phyloP scores from a whole-genome alignment of 345 rosid species.

The Moricandia moricandioides region DNA sequence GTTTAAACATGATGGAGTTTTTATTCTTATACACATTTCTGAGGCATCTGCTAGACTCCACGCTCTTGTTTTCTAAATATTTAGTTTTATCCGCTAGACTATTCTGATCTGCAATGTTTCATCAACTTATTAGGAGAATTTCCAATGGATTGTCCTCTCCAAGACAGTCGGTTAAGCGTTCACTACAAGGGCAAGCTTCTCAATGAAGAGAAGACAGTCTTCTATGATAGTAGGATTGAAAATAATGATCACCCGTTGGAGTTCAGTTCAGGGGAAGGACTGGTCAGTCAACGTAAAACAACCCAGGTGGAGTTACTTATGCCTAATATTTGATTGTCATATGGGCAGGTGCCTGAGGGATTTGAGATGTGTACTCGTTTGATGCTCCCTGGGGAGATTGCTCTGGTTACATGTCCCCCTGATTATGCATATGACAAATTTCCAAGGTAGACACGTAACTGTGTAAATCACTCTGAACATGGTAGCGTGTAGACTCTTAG shows the following conservation, averaged over 20 bases:
- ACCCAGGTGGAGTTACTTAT: background rate
- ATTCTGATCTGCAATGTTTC: conserved; percentile 22
- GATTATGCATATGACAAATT: conserved; percentile 95
- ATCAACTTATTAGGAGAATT: conserved; percentile 66
- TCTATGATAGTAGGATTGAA: conserved; percentile 72
- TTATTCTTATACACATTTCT: background rate
- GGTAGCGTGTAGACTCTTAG: background rate
- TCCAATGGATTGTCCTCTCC: conserved; percentile 99
- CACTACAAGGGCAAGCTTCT: conserved; percentile 94
- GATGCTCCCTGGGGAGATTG: conserved; percentile 91
- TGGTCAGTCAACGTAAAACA: conserved; percentile 47
- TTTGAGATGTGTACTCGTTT: conserved; percentile 95
- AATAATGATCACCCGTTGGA: conserved; percentile 82
- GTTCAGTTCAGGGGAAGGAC: conserved; percentile 96
- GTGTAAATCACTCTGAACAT: conserved; percentile 4
- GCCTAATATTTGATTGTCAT: background rate
- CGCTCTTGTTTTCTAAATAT: conserved; percentile 1
- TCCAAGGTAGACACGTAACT: conserved; percentile 52
- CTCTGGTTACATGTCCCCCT: conserved; percentile 95
- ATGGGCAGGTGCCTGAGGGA: conserved; percentile 84
- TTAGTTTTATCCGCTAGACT: background rate
- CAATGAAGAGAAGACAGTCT: conserved; percentile 65
- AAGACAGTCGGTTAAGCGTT: conserved; percentile 71
- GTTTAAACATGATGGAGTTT: background rate
- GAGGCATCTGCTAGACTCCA: conserved; percentile 6